A percentile compares a stretch with the other conserved stretches of the same genome.
Evolutionary conservation across 2,329 filamentous ascomycete genomes (phyloP).

Genomic region (Leptographium galeiforme): DNA sequence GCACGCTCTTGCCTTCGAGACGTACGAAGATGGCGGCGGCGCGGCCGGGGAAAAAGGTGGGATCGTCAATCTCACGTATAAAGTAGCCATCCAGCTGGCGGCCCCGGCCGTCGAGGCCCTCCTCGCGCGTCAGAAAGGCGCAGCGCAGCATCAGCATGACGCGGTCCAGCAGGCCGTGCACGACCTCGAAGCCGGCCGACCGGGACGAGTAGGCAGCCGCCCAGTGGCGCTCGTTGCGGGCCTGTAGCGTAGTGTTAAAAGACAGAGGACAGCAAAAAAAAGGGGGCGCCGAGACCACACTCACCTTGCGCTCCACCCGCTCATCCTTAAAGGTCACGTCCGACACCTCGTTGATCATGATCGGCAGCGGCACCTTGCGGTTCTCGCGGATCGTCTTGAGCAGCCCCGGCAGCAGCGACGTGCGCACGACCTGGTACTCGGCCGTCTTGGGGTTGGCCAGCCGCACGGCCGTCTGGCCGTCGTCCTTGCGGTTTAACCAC

Average conservation of each 20-base stretch:
- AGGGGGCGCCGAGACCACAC: neutral
- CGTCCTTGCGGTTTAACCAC: slow-evolving; percentile 83
- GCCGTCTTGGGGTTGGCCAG: slow-evolving; percentile 87
- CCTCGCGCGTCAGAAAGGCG: slow-evolving; percentile 64
- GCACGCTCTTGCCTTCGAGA: slow-evolving; percentile 56
- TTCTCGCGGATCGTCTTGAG: slow-evolving; percentile 92
- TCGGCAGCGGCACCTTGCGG: slow-evolving; percentile 74
- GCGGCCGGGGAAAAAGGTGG: slow-evolving; percentile 85
- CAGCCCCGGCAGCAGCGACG: slow-evolving; percentile 71
- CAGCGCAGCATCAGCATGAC: slow-evolving; percentile 84
- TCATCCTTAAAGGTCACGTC: slow-evolving; percentile 89
- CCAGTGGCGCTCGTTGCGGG: slow-evolving; percentile 87
- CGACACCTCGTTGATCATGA: slow-evolving; percentile 84
- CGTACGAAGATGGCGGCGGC: slow-evolving; percentile 74
- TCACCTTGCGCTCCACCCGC: slow-evolving; percentile 56
- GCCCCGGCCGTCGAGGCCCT: slow-evolving; percentile 39
- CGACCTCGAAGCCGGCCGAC: slow-evolving; percentile 85
- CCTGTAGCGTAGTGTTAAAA: slow-evolving; percentile 20
- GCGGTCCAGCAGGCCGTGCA: slow-evolving; percentile 87
- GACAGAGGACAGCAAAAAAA: neutral
- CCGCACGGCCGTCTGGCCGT: slow-evolving; percentile 68
- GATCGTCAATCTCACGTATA: slow-evolving; percentile 84
- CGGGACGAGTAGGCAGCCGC: slow-evolving; percentile 94
- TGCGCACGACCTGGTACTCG: slow-evolving; percentile 88
- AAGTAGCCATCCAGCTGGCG: slow-evolving; percentile 52